Conservation (phyloP, 192 early-diverging fungal genomes). For the Coemansia sp. region DNA sequence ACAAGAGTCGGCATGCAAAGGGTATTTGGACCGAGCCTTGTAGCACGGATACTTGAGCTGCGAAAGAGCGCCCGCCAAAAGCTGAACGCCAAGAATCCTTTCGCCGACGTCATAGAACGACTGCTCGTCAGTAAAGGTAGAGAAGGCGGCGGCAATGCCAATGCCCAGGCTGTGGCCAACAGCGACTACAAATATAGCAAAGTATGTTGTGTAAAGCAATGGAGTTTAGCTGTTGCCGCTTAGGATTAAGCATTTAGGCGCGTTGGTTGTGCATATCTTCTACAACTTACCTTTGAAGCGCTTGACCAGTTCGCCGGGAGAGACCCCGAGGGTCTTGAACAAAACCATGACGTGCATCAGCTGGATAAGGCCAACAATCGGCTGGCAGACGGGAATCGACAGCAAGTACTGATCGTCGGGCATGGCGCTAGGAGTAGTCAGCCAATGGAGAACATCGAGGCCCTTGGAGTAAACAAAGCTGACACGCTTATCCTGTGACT, state of each 20-base stretch:
- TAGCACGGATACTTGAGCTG: constrained; percentile 59
- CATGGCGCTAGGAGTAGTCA: constrained; percentile 64
- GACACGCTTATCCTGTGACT: constrained; percentile 61
- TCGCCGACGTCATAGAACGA: constrained; percentile 77
- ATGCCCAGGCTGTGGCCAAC: constrained; percentile 95
- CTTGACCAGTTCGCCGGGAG: constrained; percentile 50
- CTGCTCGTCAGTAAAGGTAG: constrained; percentile 75
- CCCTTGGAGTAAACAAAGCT: constrained; percentile 64
- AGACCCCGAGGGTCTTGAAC: constrained; percentile 63
- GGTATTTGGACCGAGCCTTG: not conserved
- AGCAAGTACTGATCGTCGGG: constrained; percentile 79
- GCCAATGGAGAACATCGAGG: constrained; percentile 81
- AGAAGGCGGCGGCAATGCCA: constrained; percentile 82
- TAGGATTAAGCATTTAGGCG: not conserved
- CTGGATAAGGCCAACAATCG: constrained; percentile 89
- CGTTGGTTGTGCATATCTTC: not conserved
- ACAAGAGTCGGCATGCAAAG: too few relatives aligned
- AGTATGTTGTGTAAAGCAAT: not conserved
- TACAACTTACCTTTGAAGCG: constrained; percentile 36
- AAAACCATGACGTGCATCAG: constrained; percentile 78
- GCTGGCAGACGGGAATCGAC: constrained; percentile 75
- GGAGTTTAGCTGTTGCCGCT: not conserved
- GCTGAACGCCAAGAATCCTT: constrained; percentile 81
- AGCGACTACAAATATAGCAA: constrained; percentile 20
- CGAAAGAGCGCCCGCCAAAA: constrained; percentile 82